Percentiles rank a stretch among this genome's conserved stretches.
These are phyloP conservation scores for Globisporangium barbulae DNA, from an alignment of 352 stramenopile species.

Conservation along the genomic window DNA sequence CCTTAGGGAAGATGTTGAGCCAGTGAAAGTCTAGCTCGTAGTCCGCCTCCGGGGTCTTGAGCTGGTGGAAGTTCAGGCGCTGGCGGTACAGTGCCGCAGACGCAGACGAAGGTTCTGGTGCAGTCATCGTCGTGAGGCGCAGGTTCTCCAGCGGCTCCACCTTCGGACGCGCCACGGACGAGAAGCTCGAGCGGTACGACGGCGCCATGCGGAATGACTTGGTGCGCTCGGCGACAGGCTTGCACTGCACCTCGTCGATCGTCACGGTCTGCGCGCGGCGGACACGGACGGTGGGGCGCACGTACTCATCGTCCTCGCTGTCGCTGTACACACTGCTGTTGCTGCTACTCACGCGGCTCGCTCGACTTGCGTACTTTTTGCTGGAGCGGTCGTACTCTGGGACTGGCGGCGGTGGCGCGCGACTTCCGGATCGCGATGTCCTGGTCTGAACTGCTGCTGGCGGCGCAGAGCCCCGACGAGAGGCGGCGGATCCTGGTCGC, in stretches of 20 bases:
- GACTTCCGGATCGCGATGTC: conserved; percentile 12
- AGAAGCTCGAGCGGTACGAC: conserved; percentile 15
- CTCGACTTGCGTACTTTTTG: conserved; percentile 7
- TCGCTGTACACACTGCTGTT: conserved; percentile 11
- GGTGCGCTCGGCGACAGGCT: conserved; percentile 16
- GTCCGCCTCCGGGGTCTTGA: conserved; percentile 53
- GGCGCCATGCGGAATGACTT: conserved; percentile 20
- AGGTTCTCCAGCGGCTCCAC: conserved; percentile 1
- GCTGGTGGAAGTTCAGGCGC: conserved; percentile 36
- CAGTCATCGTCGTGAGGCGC: conserved; percentile 3
- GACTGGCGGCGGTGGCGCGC: conserved; percentile 4
- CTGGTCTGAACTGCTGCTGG: conserved; percentile 15
- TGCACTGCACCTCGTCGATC: conserved; percentile 25
- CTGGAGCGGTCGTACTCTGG: conserved; percentile 16
- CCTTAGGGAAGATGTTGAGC: conserved; percentile 78
- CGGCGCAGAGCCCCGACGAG: conserved; percentile 2
- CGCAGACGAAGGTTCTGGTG: not conserved
- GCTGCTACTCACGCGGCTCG: conserved; percentile 6
- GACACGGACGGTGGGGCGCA: conserved; percentile 18
- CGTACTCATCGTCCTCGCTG: conserved; percentile 24
- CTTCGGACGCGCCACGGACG: not conserved
- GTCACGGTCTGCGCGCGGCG: conserved; percentile 40
- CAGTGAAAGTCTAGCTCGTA: conserved; percentile 80
- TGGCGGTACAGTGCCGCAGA: conserved; percentile 7
- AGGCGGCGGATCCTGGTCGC: not conserved